These are phyloP conservation scores for Vanderwaltozyma tropicalis DNA, from an alignment of 805 yeast genomes.

Conservation along the genomic window DNA sequence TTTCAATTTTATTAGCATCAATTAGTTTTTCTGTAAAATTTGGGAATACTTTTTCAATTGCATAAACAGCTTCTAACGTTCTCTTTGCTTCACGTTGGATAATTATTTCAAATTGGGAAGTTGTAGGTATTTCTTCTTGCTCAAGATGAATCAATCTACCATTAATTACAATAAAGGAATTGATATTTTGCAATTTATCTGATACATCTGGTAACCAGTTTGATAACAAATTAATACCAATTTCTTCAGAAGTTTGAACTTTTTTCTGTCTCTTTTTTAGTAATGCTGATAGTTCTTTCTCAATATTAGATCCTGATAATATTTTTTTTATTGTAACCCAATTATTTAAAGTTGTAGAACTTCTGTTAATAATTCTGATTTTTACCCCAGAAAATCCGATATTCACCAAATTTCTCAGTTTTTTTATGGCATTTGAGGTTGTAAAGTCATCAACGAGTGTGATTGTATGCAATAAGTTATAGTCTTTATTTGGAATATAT, in stretches of 20 bases:
- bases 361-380: conserved; percentile 31
- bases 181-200: conserved; percentile 5
- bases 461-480: conserved; percentile 29
- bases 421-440: conserved; percentile 30
- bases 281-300: conserved; percentile 8
- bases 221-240: conserved; percentile 4
- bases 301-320: conserved; percentile 20
- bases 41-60: conserved; percentile 18
- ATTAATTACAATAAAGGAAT: conserved; percentile 38
- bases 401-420: conserved; percentile 31
- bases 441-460: conserved; percentile 54
- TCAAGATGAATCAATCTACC: conserved; percentile 41
- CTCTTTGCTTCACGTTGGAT: conserved; percentile 38
- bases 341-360: conserved; percentile 7
- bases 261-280: not conserved
- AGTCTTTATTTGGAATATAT: conserved; percentile 9
- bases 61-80: conserved; percentile 30
- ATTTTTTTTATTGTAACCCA: conserved; percentile 15
- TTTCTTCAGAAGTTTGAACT: not conserved
- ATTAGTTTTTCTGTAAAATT: conserved; percentile 10
- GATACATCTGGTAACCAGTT: conserved; percentile 24
- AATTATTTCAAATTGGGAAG: conserved; percentile 30
- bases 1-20: conserved; percentile 38
- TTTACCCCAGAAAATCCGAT: conserved; percentile 29
- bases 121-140: conserved; percentile 15